Evolutionary conservation across 1,284 basidiomycete genomes (phyloP).

Genomic region (Puccinia horiana): DNA sequence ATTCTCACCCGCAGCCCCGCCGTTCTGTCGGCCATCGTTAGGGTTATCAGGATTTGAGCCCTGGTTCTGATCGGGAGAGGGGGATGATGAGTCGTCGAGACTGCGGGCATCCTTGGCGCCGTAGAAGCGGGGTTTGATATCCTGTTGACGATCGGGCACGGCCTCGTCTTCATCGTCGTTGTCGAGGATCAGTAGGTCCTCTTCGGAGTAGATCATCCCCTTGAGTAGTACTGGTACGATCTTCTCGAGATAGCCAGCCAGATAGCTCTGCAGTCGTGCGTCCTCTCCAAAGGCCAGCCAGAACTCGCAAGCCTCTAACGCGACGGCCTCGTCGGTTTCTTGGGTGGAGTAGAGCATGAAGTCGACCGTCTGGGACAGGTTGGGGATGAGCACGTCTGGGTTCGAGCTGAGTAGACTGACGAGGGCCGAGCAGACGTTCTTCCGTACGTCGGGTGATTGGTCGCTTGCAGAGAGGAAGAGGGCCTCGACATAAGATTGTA

Average conservation of each 20-base stretch:
- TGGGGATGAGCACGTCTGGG: conserved; percentile 93
- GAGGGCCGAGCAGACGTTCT: conserved; percentile 93
- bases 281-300: conserved; percentile 99
- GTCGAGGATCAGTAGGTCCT: conserved; percentile 91
- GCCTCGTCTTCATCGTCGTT: conserved; percentile 72
- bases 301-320: conserved; percentile 97
- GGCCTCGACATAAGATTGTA: conserved; percentile 87
- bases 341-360: conserved; percentile 99
- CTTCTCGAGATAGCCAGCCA: conserved; percentile 80
- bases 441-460: conserved; percentile 85
- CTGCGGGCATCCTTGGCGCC: conserved; percentile 71
- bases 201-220: conserved; percentile 96
- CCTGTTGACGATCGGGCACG: conserved; percentile 80
- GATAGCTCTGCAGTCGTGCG: conserved; percentile 75
- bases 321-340: conserved; percentile 91
- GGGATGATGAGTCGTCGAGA: conserved; percentile 52
- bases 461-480: conserved; percentile 94
- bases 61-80: background rate
- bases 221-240: conserved; percentile 91
- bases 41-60: conserved; percentile 16
- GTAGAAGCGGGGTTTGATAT: conserved; percentile 95
- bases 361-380: conserved; percentile 91
- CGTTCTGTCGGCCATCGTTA: conserved; percentile 21
- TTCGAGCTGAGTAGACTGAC: conserved; percentile 87
- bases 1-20: conserved; percentile 62